Conservation (phyloP, 1,139 yeast species). For the Eremothecium gossypii region DNA sequence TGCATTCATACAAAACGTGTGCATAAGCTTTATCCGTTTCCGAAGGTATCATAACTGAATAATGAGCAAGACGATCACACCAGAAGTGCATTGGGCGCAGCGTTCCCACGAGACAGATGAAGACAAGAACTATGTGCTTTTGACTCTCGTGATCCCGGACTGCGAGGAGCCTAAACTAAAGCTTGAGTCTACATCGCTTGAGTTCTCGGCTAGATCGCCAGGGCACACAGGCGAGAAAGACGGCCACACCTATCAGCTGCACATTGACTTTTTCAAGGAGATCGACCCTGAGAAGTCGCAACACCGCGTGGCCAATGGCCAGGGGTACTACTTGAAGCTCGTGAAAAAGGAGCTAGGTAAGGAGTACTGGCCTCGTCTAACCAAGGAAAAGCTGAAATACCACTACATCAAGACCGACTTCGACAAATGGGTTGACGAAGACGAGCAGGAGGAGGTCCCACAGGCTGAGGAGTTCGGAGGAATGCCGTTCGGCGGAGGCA, state of each 20-base stretch:
- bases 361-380: slow-evolving; percentile 91
- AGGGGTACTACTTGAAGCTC: slow-evolving; percentile 47
- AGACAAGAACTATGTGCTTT: slow-evolving; percentile 61
- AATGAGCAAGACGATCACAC: slow-evolving; percentile 16
- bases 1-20: too few species aligned
- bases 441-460: slow-evolving; percentile 66
- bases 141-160: slow-evolving; percentile 71
- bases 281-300: slow-evolving; percentile 58
- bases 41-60: not conserved
- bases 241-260: slow-evolving; percentile 42
- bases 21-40: too few species aligned
- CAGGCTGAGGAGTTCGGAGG: slow-evolving; percentile 27
- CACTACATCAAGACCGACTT: slow-evolving; percentile 87
- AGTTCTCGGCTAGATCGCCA: slow-evolving; percentile 35
- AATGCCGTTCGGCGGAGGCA: slow-evolving; percentile 30
- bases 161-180: slow-evolving; percentile 55
- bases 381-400: slow-evolving; percentile 60
- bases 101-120: slow-evolving; percentile 69
- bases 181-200: slow-evolving; percentile 49
- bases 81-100: slow-evolving; percentile 85
- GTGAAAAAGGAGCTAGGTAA: slow-evolving; percentile 60
- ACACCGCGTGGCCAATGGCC: slow-evolving; percentile 61
- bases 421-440: slow-evolving; percentile 96
- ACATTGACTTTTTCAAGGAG: slow-evolving; percentile 63
- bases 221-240: slow-evolving; percentile 47